Conservation (phyloP, 2,329 filamentous ascomycete species). For the Venturia nashicola region DNA sequence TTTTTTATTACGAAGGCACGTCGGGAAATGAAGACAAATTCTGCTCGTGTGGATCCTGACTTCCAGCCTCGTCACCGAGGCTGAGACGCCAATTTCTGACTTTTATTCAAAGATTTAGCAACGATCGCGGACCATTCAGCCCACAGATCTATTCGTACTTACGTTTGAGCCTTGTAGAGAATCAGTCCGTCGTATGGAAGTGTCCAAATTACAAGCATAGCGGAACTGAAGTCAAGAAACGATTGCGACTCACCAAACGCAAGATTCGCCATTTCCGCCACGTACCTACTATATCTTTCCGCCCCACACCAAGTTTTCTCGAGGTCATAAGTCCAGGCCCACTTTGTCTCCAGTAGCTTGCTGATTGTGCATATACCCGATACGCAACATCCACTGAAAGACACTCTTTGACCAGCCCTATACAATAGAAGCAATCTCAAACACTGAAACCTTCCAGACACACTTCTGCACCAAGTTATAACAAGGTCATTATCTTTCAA, state of each 20-base stretch:
- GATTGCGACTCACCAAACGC: too few relatives aligned
- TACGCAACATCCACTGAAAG: neutral
- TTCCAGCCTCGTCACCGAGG: neutral
- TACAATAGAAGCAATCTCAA: conserved; percentile 2
- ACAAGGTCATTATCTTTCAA: neutral
- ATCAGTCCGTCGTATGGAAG: too few relatives aligned
- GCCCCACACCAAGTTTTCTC: neutral
- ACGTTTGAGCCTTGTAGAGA: too few relatives aligned
- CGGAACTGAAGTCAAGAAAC: too few relatives aligned
- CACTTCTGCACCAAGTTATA: neutral
- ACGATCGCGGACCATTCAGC: too few relatives aligned
- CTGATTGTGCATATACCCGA: neutral
- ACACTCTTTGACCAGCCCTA: neutral
- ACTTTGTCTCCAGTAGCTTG: neutral
- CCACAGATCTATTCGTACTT: too few relatives aligned
- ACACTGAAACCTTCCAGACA: neutral
- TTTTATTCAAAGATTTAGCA: too few relatives aligned
- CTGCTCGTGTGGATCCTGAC: neutral
- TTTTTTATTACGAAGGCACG: neutral
- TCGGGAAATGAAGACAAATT: neutral
- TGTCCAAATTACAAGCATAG: too few relatives aligned
- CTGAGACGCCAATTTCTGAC: neutral
- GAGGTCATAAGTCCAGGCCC: neutral
- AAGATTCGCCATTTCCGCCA: too few relatives aligned
- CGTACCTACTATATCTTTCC: too few relatives aligned